Conservation (phyloP, 352 stramenopile species). For the Phytopythium cucurbitacearum region DNA sequence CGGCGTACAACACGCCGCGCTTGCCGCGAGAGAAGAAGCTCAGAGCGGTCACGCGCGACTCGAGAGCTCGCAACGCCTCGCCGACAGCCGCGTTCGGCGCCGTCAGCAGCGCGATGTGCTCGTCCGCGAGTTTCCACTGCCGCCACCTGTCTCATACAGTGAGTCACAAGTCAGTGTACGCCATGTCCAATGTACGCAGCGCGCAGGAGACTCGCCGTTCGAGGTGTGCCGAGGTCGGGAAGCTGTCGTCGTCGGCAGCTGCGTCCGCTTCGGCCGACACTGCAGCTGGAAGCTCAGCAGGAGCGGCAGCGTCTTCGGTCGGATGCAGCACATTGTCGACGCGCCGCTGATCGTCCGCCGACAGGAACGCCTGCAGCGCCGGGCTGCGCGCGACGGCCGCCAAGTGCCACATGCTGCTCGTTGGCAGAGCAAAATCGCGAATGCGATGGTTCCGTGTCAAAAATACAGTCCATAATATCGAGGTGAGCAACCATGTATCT, state of each 20-base stretch:
- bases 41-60: constrained; percentile 21
- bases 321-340: constrained; percentile 1
- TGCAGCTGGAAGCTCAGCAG: neutral
- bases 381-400: constrained; percentile 31
- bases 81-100: constrained; percentile 4
- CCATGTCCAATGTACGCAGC: too few relatives aligned
- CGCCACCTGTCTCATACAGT: constrained; percentile 31
- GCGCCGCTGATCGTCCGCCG: constrained; percentile 15
- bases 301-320: neutral
- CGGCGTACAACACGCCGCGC: constrained; percentile 53
- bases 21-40: constrained; percentile 69
- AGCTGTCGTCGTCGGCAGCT: constrained; percentile 5
- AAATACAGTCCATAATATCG: neutral
- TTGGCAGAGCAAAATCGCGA: too few relatives aligned
- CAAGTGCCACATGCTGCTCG: constrained; percentile 26
- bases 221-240: constrained; percentile 24
- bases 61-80: constrained; percentile 15
- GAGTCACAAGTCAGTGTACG: too few relatives aligned
- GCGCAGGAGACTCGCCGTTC: constrained; percentile 24
- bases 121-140: constrained; percentile 56
- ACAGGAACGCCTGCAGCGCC: constrained; percentile 32
- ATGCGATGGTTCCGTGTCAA: neutral
- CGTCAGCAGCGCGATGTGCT: constrained; percentile 53
- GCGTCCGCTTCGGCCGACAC: neutral
- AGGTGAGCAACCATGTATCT: too few relatives aligned